Evolutionary conservation across 164 flowering plant genomes (phyloP).

Genomic region (Cinnamomum chago): DNA sequence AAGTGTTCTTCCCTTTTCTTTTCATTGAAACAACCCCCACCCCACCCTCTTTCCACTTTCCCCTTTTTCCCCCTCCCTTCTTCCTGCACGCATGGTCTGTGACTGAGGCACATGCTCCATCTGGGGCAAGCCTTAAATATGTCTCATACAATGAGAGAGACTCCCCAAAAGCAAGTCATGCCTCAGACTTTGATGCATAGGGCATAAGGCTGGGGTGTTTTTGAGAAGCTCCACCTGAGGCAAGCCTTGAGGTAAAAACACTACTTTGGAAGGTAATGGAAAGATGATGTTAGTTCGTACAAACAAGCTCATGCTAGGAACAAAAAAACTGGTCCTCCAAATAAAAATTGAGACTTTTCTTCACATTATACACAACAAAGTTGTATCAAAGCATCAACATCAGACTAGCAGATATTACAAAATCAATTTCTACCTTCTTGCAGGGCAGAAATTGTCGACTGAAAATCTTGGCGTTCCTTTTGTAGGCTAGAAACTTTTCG

Average conservation of each 20-base stretch:
- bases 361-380: neutral
- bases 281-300: neutral
- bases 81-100: no score
- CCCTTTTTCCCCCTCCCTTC: no score
- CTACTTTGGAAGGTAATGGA: neutral
- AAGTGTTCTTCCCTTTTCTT: no score
- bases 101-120: no score
- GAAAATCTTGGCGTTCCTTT: conserved; percentile 82
- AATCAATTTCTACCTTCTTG: conserved; percentile 61
- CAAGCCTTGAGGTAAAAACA: neutral
- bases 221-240: neutral
- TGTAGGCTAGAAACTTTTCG: conserved; percentile 75
- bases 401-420: neutral
- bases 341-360: neutral
- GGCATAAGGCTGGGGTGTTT: neutral
- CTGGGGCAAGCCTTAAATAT: no score
- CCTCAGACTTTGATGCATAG: no score
- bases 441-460: conserved; percentile 71
- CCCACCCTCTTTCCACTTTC: no score
- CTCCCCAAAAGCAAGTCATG: no score
- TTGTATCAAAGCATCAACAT: neutral
- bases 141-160: no score
- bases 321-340: neutral
- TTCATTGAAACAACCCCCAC: no score
- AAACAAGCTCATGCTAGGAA: neutral